These are phyloP conservation scores for Ogataea siamensis DNA, from an alignment of 805 yeast genomes.

Conservation along the genomic window DNA sequence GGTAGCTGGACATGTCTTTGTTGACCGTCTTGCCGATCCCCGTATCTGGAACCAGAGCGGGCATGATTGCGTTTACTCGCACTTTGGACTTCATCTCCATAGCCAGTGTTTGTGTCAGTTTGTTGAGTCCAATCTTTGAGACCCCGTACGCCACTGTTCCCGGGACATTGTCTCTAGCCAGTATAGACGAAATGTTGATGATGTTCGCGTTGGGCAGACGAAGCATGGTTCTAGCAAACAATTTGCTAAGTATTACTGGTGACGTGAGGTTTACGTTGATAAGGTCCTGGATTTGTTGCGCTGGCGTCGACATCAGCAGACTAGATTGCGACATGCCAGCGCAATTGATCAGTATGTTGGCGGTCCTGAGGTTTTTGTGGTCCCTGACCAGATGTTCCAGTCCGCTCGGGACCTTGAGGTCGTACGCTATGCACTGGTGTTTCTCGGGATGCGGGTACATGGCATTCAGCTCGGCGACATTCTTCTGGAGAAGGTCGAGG, in stretches of 20 bases:
- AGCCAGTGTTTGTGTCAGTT: conserved; percentile 59
- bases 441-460: conserved; percentile 13
- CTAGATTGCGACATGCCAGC: conserved; percentile 64
- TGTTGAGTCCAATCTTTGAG: conserved; percentile 66
- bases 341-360: conserved; percentile 56
- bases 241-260: conserved; percentile 58
- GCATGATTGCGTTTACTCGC: conserved; percentile 63
- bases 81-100: conserved; percentile 55
- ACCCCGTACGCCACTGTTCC: conserved; percentile 72
- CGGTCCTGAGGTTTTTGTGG: conserved; percentile 26
- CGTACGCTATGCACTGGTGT: conserved; percentile 37
- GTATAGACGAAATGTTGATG: conserved; percentile 64
- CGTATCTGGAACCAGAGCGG: conserved; percentile 66
- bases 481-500: conserved; percentile 33
- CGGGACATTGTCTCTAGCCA: conserved; percentile 43
- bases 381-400: conserved; percentile 12
- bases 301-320: conserved; percentile 44
- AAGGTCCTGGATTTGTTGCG: conserved; percentile 42
- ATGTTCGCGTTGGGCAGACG: conserved; percentile 38
- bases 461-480: conserved; percentile 23
- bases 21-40: conserved; percentile 52
- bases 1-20: conserved; percentile 11
- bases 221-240: conserved; percentile 52
- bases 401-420: conserved; percentile 27
- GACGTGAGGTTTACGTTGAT: conserved; percentile 57